A percentile compares a stretch with the other conserved stretches of the same genome.
These are phyloP conservation scores for Epichloe gansuensis DNA, from an alignment of 2,329 filamentous ascomycete genomes.

Conservation along the genomic window DNA sequence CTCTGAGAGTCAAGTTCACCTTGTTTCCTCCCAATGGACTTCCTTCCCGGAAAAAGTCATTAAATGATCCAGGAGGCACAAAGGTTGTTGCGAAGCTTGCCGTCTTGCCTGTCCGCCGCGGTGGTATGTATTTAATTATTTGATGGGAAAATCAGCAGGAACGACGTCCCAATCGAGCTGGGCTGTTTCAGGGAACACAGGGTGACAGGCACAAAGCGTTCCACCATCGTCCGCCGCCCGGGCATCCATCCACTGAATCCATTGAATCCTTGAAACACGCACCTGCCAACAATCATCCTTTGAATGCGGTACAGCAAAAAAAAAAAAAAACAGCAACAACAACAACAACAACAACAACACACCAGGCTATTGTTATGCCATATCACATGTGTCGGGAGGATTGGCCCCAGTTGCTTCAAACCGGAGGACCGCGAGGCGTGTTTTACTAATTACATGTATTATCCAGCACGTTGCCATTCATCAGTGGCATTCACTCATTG, in stretches of 20 bases:
- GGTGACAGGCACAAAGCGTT: background rate
- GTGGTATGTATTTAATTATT: background rate
- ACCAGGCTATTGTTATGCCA: background rate
- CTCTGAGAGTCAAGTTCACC: too few species aligned
- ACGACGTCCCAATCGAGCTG: background rate
- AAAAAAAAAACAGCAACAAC: too few species aligned
- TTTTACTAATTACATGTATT: too few species aligned
- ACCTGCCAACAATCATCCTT: too few species aligned
- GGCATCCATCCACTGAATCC: background rate
- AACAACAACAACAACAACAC: too few species aligned
- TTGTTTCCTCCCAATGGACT: too few species aligned
- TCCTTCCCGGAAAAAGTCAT: too few species aligned
- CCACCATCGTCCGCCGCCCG: background rate
- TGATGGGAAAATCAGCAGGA: background rate
- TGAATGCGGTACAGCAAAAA: too few species aligned
- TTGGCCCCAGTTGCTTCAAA: background rate
- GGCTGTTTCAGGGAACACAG: background rate
- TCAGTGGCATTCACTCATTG: too few species aligned
- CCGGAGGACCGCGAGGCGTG: background rate
- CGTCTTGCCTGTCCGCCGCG: background rate
- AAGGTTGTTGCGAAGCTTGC: too few species aligned
- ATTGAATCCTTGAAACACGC: background rate
- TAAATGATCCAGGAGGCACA: too few species aligned
- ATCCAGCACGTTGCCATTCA: too few species aligned
- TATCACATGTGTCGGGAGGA: background rate